Conservation (phyloP, 202 grass and related monocot species). For the Digitaria exilis region DNA sequence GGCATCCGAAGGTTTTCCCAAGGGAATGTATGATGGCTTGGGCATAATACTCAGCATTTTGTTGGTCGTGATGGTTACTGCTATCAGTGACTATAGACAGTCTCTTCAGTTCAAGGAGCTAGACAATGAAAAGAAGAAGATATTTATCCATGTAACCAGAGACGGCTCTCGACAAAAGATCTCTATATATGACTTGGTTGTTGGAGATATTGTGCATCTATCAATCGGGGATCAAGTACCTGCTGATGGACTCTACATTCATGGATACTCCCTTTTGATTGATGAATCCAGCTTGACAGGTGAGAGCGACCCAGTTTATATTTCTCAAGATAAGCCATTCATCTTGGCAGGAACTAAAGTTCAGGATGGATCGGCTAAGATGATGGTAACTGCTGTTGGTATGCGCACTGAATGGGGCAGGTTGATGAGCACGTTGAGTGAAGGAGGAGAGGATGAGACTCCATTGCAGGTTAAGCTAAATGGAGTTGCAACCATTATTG, state of each 20-base stretch:
- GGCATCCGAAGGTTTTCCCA: constrained; percentile 73
- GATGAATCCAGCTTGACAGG: constrained; percentile 85
- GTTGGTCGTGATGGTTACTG: constrained; percentile 81
- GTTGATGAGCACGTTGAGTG: constrained; percentile 79
- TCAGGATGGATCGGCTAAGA: constrained; percentile 84
- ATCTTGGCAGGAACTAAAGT: constrained; percentile 80
- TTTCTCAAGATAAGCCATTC: constrained; percentile 71
- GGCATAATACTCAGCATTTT: constrained; percentile 85
- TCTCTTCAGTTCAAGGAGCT: constrained; percentile 89
- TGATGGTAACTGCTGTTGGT: constrained; percentile 74
- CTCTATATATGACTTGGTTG: constrained; percentile 71
- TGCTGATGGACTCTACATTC: constrained; percentile 70
- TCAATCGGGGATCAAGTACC: constrained; percentile 81
- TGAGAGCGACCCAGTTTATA: constrained; percentile 72
- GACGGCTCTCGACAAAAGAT: constrained; percentile 64
- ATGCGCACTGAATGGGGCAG: constrained; percentile 88
- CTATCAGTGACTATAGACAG: constrained; percentile 78
- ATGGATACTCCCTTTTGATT: constrained; percentile 77
- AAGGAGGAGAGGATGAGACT: constrained; percentile 84
- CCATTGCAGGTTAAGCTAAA: constrained; percentile 89
- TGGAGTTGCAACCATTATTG: constrained; percentile 82
- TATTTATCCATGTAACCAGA: constrained; percentile 77
- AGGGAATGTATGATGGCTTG: constrained; percentile 80
- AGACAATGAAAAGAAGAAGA: constrained; percentile 87
- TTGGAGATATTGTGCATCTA: constrained; percentile 83